phyloP scores from a whole-genome alignment of 805 yeast species.

The Candida chauliodis region DNA sequence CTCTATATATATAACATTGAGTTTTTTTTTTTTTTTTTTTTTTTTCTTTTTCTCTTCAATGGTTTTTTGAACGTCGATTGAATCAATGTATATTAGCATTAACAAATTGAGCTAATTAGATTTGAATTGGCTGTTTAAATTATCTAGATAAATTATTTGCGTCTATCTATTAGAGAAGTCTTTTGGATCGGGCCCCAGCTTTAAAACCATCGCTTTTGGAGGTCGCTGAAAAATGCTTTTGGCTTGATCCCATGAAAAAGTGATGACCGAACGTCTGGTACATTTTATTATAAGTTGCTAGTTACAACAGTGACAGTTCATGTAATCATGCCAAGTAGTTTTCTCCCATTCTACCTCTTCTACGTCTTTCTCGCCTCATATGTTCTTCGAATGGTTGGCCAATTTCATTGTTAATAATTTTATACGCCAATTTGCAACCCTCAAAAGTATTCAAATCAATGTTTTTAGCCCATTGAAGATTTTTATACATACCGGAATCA shows the following conservation, averaged over 20 bases:
- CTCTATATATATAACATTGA: too few relatives aligned
- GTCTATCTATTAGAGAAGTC: conserved; percentile 8
- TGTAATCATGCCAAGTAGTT: conserved; percentile 28
- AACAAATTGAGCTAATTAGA: conserved; percentile 25
- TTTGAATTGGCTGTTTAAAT: conserved; percentile 12
- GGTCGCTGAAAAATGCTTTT: conserved; percentile 66
- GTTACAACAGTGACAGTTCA: too few relatives aligned
- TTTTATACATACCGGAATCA: conserved; percentile 44
- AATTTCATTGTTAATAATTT: conserved; percentile 30
- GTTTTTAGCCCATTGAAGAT: conserved; percentile 36
- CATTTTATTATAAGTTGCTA: conserved; percentile 45
- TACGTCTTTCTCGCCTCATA: conserved; percentile 27
- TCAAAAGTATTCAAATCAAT: conserved; percentile 23
- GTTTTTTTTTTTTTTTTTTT: too few relatives aligned
- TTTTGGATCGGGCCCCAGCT: conserved; percentile 46
- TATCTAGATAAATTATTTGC: conserved; percentile 18
- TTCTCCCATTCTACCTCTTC: conserved; percentile 44
- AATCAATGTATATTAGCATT: conserved; percentile 16
- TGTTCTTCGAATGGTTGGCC: conserved; percentile 27
- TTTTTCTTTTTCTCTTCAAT: neutral
- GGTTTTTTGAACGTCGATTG: conserved; percentile 4
- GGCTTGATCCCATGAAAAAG: conserved; percentile 86
- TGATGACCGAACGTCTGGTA: conserved; percentile 92
- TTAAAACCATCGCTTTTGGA: conserved; percentile 98
- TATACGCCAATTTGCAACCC: conserved; percentile 25